Conservation (phyloP, 2,329 filamentous ascomycete species). For the Nemania sp. region DNA sequence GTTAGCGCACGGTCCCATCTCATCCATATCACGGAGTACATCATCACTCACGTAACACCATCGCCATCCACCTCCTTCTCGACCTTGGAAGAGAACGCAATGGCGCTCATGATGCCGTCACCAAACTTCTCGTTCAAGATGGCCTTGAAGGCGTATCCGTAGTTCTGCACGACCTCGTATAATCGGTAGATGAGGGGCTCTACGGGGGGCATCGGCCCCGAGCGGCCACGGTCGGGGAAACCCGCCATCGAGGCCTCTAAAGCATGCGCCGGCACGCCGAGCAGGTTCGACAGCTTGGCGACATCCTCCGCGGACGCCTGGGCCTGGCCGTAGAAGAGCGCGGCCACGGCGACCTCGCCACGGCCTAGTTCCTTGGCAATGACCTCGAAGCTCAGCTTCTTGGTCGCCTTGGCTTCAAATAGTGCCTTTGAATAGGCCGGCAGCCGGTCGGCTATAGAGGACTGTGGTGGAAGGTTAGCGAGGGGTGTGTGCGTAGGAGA, state of each 20-base stretch:
- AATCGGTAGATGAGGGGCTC: constrained; percentile 89
- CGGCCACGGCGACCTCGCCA: constrained; percentile 82
- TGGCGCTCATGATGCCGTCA: constrained; percentile 96
- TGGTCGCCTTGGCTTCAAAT: constrained; percentile 78
- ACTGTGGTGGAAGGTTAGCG: constrained; percentile 46
- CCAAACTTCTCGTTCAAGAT: constrained; percentile 94
- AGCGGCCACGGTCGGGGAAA: constrained; percentile 79
- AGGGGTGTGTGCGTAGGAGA: constrained; percentile 5
- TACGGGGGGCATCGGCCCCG: constrained; percentile 80
- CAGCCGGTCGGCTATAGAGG: constrained; percentile 69
- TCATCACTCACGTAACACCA: constrained; percentile 58
- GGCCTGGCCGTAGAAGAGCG: constrained; percentile 88
- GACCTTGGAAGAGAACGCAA: constrained; percentile 86
- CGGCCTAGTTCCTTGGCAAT: constrained; percentile 76
- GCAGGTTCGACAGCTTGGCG: constrained; percentile 66
- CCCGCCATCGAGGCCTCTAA: constrained; percentile 68
- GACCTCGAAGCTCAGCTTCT: constrained; percentile 76
- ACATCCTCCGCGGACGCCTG: constrained; percentile 71
- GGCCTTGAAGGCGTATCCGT: constrained; percentile 94
- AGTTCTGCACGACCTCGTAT: constrained; percentile 96
- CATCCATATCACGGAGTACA: not conserved
- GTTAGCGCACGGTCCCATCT: constrained; percentile 12
- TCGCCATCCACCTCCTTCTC: constrained; percentile 91
- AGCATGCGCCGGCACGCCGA: constrained; percentile 61
- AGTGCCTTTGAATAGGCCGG: constrained; percentile 73